Conservation (phyloP, 805 yeast species). For the Starmerella kuoi region DNA sequence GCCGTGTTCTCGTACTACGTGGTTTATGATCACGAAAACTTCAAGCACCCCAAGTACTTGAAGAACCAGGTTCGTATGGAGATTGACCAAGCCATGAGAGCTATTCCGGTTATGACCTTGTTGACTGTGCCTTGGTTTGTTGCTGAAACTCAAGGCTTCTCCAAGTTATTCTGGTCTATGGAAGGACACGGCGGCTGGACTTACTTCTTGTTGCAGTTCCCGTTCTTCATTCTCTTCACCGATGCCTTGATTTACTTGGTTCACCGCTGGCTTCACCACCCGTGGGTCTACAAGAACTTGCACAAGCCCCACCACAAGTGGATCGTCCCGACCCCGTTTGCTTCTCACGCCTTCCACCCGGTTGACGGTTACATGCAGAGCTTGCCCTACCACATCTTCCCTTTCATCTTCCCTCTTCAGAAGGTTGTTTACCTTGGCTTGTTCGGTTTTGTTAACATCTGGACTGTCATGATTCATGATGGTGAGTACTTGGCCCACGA, state of each 20-base stretch:
- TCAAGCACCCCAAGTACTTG: constrained; percentile 90
- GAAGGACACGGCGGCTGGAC: constrained; percentile 54
- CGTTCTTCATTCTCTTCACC: constrained; percentile 77
- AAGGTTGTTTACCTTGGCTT: constrained; percentile 68
- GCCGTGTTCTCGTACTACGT: constrained; percentile 68
- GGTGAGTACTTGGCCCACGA: constrained; percentile 91
- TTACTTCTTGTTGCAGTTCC: constrained; percentile 54
- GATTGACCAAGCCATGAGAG: constrained; percentile 59
- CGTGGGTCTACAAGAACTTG: constrained; percentile 64
- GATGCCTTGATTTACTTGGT: constrained; percentile 85
- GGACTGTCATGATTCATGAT: constrained; percentile 98
- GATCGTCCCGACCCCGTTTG: constrained; percentile 97
- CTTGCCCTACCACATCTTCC: constrained; percentile 84
- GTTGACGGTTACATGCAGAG: constrained; percentile 92
- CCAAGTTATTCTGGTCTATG: constrained; percentile 58
- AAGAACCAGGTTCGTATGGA: constrained; percentile 87
- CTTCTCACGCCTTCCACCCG: constrained; percentile 97
- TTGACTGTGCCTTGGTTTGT: constrained; percentile 86
- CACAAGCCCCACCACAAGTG: constrained; percentile 99
- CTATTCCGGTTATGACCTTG: constrained; percentile 82
- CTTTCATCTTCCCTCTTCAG: constrained; percentile 84
- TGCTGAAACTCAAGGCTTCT: constrained; percentile 70
- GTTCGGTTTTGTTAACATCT: constrained; percentile 85
- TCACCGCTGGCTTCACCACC: constrained; percentile 92
- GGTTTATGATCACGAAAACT: constrained; percentile 76